These are phyloP conservation scores for Moesziomyces aphidis DNA, from an alignment of 1,284 basidiomycete genomes.

Conservation along the genomic window DNA sequence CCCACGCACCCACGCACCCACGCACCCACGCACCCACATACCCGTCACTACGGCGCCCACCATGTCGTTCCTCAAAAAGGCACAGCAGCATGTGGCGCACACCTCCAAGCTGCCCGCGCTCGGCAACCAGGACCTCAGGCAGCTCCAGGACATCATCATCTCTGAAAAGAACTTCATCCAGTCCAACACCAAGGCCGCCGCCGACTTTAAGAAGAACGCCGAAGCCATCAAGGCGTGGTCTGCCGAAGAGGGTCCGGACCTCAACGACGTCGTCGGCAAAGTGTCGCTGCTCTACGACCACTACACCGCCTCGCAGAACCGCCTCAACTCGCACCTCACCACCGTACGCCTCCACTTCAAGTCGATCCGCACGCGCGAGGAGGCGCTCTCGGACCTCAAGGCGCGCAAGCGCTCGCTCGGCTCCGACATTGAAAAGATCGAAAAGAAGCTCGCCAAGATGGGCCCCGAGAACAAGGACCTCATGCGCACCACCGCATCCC, in stretches of 20 bases:
- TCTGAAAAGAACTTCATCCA: conserved; percentile 85
- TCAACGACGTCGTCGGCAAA: conserved; percentile 80
- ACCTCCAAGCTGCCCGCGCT: conserved; percentile 78
- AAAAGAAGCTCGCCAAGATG: conserved; percentile 91
- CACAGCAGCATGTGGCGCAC: conserved; percentile 75
- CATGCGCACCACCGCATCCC: conserved; percentile 77
- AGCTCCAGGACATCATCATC: conserved; percentile 87
- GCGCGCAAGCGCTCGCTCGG: conserved; percentile 77
- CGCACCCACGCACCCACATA: neutral
- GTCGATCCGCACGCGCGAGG: conserved; percentile 83
- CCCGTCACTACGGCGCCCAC: neutral
- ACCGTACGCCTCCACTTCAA: conserved; percentile 75
- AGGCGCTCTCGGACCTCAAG: conserved; percentile 81
- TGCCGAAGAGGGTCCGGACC: conserved; percentile 85
- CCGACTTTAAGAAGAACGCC: conserved; percentile 78
- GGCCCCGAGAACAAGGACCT: conserved; percentile 87
- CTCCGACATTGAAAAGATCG: conserved; percentile 84
- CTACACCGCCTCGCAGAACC: conserved; percentile 77
- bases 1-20: too few species aligned
- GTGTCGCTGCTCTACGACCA: conserved; percentile 79
- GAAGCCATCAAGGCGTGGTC: conserved; percentile 84
- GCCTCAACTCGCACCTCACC: conserved; percentile 80
- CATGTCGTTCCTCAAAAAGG: conserved; percentile 64
- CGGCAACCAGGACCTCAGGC: conserved; percentile 83
- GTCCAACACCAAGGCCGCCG: conserved; percentile 76